Evolutionary conservation across 1,284 basidiomycete genomes (phyloP), one percentile per base, ranked within the genome.

Genomic region (Heterobasidion irregulare): DNA sequence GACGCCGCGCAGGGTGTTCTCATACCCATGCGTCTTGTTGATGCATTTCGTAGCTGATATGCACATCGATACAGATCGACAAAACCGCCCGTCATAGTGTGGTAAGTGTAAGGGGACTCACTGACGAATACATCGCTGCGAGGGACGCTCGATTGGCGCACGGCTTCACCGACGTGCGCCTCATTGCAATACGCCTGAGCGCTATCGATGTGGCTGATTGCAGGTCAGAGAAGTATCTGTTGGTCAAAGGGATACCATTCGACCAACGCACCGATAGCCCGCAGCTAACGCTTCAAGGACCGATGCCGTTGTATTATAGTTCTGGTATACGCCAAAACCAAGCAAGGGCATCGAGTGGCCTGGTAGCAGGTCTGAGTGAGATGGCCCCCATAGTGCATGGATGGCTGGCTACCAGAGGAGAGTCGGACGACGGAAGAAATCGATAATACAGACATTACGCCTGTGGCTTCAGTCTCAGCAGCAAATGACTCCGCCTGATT

Each of bases 301-400:
- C 8, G 85, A 83, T 0, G 77, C 65, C 33, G 72, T 75, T 26
- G 82, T 69, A 52, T 80, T 76, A 59, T 81, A 75, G 71, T 87
- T 87, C 63, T 86, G 79, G 65, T 86, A 94, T 12, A 93, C 88
- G 12, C 92, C 92, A 54, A 92, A 83, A 1, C 92, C 92, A 0
- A 94, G 75, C n/a, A 80, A 32, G n/a, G 45, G 91, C 70, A 94
- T 84, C 33, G 65, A 53, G 65, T 79, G 70, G 8, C 82, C 84
- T 79, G 34, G 7, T 19, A 26, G 26, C 26, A 26, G 26, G 26
- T 8, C 5, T 6, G 34, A 18, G 13, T 36, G 13, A 41, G 8
- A 51, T 10, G 26, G 15, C 19, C 9, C 9, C 9, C 7, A 49
- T 16, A 19, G 10, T 19, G 16, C 35, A 16, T n/a, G 19, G 7